Base-by-base conservation (phyloP, 768 basidiomycete genomes). In the Coprinopsis cinerea region DNA sequence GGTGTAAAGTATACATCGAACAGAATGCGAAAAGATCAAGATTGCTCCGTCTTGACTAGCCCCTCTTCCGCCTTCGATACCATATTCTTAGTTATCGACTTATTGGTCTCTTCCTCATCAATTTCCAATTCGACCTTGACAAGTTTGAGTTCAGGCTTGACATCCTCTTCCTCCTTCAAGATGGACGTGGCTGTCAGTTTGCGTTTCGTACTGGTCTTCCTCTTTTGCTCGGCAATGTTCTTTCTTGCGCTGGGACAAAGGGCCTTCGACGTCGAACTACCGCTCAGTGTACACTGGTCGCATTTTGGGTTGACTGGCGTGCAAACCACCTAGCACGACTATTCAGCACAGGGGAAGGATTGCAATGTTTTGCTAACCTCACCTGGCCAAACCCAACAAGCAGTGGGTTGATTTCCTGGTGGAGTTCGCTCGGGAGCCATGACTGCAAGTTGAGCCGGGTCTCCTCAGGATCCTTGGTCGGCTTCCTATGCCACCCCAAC, bases 301-400 rank as follows among this genome's bases (percentile, higher is more conserved):
- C 88, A 91, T 41, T 75, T 74, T 1, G 88, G 85, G 1, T 72
- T 71, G 4, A 83, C 71, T 4, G 88, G 82, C 1, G 80, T 63
- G 50, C 88, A 91, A 0, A 89, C 70, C 0, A 76, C 78, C 87
- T 89, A 53, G 39, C 15, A 11, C 11, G 46, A 34, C 9, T 22
- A 23, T 25, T 51, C 24, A 54, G 30, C 9, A 47, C 10, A 11
- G 18, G 25, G 13, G 28, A 18, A 13, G 43, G 11, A 30, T 14
- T 34, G n/a, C 13, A 45, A 30, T 13, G 32, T 30, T 4, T 28
- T 22, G 11, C 45, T n/a, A n/a, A n/a, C n/a, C 66, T 24, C 53
- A 87, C 88, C 77, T 92, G 89, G 27, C 89, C 90, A 52, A 92
- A 92, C 0, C 89, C 88, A 2, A 92, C 90, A 0, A 92, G 74